phyloP scores from a whole-genome alignment of 179 eudicot genomes.

The Monotropa hypopitys region DNA sequence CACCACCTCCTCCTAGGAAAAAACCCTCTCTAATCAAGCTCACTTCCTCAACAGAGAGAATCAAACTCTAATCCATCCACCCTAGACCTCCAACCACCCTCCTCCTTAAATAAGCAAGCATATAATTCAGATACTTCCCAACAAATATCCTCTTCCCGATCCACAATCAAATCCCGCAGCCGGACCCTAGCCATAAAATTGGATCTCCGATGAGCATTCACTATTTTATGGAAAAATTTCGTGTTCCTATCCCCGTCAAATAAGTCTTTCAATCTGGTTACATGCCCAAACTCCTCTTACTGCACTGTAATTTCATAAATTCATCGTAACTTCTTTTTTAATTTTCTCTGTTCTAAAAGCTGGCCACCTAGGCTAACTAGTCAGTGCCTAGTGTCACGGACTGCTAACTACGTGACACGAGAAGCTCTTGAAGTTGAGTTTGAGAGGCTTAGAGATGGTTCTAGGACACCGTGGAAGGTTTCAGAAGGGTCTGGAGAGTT shows the following conservation, averaged over 20 bases:
- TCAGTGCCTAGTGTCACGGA: no score
- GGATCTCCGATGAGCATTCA: background rate
- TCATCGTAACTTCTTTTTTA: background rate
- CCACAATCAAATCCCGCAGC: background rate
- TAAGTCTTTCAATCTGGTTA: no score
- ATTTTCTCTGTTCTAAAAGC: no score
- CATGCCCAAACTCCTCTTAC: no score
- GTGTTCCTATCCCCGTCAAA: background rate
- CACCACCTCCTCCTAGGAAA: background rate
- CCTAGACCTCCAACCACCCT: background rate
- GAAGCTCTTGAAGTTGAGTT: no score
- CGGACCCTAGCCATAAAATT: background rate
- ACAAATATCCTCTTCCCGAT: background rate
- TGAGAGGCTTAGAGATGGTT: no score
- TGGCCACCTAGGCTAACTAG: no score
- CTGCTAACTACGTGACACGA: no score
- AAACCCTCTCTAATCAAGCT: background rate
- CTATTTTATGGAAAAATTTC: background rate
- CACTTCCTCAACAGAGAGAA: background rate
- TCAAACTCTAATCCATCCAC: background rate
- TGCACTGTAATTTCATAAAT: background rate
- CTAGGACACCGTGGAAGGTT: no score
- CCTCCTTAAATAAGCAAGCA: background rate
- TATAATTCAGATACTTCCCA: background rate
- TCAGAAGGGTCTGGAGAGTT: no score